Conservation (phyloP, 768 basidiomycete genomes). For the Dioszegia aurantiaca region DNA sequence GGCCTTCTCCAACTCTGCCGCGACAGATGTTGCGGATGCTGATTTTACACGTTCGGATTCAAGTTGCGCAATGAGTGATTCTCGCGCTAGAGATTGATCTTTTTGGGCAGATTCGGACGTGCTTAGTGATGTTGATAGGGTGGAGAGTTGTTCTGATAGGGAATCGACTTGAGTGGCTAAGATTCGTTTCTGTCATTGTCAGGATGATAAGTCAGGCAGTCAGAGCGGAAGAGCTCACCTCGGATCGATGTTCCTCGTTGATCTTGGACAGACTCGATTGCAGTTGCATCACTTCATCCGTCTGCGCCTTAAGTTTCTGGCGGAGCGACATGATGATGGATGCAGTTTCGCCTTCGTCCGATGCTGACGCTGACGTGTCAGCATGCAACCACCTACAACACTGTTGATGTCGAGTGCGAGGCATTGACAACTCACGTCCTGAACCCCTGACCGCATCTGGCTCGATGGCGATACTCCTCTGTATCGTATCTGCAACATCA, state of each 20-base stretch:
- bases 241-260: slow-evolving; percentile 48
- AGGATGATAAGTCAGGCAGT: background rate
- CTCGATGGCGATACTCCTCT: slow-evolving; percentile 54
- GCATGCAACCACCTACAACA: background rate
- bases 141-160: slow-evolving; percentile 43
- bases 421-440: slow-evolving; percentile 34
- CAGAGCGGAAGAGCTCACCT: slow-evolving; percentile 34
- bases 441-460: slow-evolving; percentile 52
- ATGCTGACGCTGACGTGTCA: slow-evolving; percentile 47
- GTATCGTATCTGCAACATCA: slow-evolving; percentile 52
- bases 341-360: slow-evolving; percentile 68
- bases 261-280: slow-evolving; percentile 46
- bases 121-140: slow-evolving; percentile 33
- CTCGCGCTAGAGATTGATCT: background rate
- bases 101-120: slow-evolving; percentile 16
- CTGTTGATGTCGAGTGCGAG: too few species aligned
- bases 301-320: slow-evolving; percentile 75
- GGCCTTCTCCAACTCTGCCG: slow-evolving; percentile 2
- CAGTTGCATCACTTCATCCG: slow-evolving; percentile 55
- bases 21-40: background rate
- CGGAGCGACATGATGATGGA: slow-evolving; percentile 80
- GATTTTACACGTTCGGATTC: slow-evolving; percentile 14
- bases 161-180: slow-evolving; percentile 44
- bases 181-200: slow-evolving; percentile 34
- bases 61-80: slow-evolving; percentile 2